Evolutionary conservation across 805 yeast species (phyloP).

Genomic region (Crinitomyces ghanaensis): DNA sequence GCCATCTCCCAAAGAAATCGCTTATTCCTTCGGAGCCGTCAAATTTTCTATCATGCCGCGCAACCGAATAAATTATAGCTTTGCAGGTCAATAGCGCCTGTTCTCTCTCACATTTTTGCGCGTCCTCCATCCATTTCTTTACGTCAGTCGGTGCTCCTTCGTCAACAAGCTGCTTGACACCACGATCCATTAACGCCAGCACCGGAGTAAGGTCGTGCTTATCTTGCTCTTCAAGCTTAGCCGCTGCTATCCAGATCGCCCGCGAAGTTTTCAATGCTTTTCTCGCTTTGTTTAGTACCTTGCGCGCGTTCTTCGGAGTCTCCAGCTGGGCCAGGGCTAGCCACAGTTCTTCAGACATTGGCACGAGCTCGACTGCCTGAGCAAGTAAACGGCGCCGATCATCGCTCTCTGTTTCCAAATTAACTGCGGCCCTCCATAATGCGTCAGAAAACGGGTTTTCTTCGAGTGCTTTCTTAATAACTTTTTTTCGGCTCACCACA

Average conservation of each 20-base stretch:
- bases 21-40: too few species aligned
- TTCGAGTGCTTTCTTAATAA: conserved; percentile 64
- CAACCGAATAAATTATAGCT: conserved; percentile 34
- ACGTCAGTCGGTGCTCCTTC: conserved; percentile 27
- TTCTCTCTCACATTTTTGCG: conserved; percentile 40
- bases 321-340: conserved; percentile 39
- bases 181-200: conserved; percentile 38
- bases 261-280: conserved; percentile 37
- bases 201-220: conserved; percentile 29
- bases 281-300: conserved; percentile 49
- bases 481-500: conserved; percentile 36
- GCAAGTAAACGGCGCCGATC: conserved; percentile 43
- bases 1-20: conserved; percentile 28
- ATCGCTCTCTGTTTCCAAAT: conserved; percentile 41
- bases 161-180: conserved; percentile 32
- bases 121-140: conserved; percentile 45
- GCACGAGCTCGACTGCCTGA: conserved; percentile 61
- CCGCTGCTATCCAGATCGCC: conserved; percentile 59
- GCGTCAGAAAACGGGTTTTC: conserved; percentile 42
- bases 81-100: conserved; percentile 37
- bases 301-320: conserved; percentile 36
- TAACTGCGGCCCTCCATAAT: conserved; percentile 62
- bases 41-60: conserved; percentile 21
- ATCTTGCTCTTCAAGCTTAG: conserved; percentile 51
- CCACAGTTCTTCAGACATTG: conserved; percentile 59